Evolutionary conservation across 805 yeast genomes (phyloP).

Genomic region (Komagataella ulmi): DNA sequence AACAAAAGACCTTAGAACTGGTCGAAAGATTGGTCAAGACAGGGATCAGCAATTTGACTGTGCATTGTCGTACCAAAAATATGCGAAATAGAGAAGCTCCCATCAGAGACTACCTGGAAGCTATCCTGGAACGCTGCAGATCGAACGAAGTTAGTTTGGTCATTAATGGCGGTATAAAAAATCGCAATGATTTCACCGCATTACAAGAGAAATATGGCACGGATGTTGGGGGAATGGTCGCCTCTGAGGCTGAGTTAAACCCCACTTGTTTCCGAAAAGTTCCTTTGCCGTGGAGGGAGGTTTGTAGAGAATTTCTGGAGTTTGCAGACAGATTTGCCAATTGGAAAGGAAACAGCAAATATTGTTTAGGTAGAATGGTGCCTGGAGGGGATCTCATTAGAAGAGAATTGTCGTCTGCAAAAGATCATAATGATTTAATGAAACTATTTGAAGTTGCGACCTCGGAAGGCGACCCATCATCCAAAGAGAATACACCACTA

Average conservation of each 20-base stretch:
- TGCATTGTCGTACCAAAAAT: slow-evolving; percentile 80
- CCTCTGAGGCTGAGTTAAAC: slow-evolving; percentile 78
- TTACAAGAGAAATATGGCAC: slow-evolving; percentile 41
- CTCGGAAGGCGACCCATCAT: not conserved
- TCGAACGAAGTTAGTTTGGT: slow-evolving; percentile 55
- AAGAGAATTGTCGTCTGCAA: not conserved
- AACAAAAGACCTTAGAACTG: slow-evolving; percentile 44
- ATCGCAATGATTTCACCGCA: slow-evolving; percentile 35
- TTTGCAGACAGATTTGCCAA: slow-evolving; percentile 46
- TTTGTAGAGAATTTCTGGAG: slow-evolving; percentile 40
- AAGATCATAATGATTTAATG: not conserved
- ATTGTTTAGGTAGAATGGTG: slow-evolving; percentile 60
- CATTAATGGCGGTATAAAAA: slow-evolving; percentile 66
- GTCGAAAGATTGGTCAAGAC: slow-evolving; percentile 51
- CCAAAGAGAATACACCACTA: not conserved
- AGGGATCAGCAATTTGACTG: slow-evolving; percentile 75
- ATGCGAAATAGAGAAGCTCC: slow-evolving; percentile 88
- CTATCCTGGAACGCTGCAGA: slow-evolving; percentile 48
- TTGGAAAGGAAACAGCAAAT: slow-evolving; percentile 65
- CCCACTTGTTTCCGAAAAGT: slow-evolving; percentile 55
- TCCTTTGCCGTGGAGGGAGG: slow-evolving; percentile 38
- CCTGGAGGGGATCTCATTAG: slow-evolving; percentile 25
- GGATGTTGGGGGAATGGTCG: slow-evolving; percentile 86
- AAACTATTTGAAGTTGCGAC: not conserved
- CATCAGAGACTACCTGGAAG: slow-evolving; percentile 51